Evolutionary conservation across 2,329 filamentous ascomycete genomes (phyloP).

Genomic region (Periconia sp.): DNA sequence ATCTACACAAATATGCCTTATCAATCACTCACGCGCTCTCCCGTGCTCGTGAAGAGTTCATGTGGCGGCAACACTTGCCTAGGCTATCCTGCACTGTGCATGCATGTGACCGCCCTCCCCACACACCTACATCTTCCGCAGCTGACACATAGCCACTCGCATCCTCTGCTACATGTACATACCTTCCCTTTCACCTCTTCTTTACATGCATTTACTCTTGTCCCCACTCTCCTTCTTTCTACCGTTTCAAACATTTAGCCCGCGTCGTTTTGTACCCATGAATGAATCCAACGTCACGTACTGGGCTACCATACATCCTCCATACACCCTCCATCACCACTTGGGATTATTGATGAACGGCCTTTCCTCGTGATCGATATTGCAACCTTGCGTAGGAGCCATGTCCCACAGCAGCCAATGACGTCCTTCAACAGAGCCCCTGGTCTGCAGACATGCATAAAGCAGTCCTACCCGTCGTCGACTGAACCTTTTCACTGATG

Average conservation of each 20-base stretch:
- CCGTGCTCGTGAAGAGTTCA: background rate
- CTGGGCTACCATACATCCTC: background rate
- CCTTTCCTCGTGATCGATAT: background rate
- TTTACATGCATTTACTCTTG: background rate
- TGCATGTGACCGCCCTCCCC: background rate
- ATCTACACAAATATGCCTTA: background rate
- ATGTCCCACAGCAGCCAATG: background rate
- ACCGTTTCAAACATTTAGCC: background rate
- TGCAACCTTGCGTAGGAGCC: background rate
- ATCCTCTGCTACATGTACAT: background rate
- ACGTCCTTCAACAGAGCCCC: background rate
- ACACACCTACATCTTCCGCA: background rate
- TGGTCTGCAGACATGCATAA: background rate
- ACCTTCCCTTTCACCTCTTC: background rate
- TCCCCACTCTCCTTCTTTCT: background rate
- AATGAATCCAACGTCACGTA: background rate
- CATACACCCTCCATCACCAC: background rate
- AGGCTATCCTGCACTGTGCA: background rate
- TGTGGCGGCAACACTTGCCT: background rate
- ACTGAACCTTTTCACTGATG: no score
- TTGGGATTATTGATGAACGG: background rate
- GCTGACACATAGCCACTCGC: background rate
- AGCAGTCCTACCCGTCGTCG: background rate
- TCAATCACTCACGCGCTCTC: background rate
- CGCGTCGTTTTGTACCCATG: background rate